A percentile compares a stretch with the other conserved stretches of the same genome.
Evolutionary conservation across 106 monocot genomes (phyloP).

Genomic region (Triglochin maritima): DNA sequence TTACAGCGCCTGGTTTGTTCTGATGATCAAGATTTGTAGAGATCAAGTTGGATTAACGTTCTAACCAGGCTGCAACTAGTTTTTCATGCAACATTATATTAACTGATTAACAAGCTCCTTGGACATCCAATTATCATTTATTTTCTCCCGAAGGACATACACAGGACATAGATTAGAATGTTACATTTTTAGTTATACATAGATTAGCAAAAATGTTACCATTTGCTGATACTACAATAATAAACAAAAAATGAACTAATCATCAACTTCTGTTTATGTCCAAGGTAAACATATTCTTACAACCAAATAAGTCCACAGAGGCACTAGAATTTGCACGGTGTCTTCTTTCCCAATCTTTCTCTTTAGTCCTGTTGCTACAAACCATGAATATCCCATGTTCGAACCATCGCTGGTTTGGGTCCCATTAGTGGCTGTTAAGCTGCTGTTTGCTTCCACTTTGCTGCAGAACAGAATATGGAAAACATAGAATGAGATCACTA

Average conservation of each 20-base stretch:
- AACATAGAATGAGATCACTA: neutral
- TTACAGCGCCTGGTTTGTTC: too few relatives aligned
- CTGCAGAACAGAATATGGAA: neutral
- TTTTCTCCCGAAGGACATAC: too few relatives aligned
- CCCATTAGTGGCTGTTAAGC: neutral
- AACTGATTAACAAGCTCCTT: too few relatives aligned
- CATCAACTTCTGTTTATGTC: neutral
- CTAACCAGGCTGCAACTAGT: too few relatives aligned
- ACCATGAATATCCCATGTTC: neutral
- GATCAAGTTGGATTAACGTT: too few relatives aligned
- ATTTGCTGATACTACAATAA: too few relatives aligned
- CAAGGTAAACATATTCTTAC: constrained; percentile 1
- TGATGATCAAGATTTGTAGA: too few relatives aligned
- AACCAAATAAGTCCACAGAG: neutral
- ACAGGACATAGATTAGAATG: too few relatives aligned
- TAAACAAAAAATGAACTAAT: neutral
- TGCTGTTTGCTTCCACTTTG: neutral
- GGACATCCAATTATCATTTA: too few relatives aligned
- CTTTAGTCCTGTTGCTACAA: neutral
- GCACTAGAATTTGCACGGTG: neutral
- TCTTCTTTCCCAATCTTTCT: neutral
- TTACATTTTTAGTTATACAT: too few relatives aligned
- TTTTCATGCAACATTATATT: too few relatives aligned
- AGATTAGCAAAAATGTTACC: too few relatives aligned
- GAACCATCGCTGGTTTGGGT: constrained; percentile 1